Evolutionary conservation across 1,139 yeast species (phyloP), one percentile per base, ranked within the genome.

Genomic region (Blastobotrys illinoisensis): DNA sequence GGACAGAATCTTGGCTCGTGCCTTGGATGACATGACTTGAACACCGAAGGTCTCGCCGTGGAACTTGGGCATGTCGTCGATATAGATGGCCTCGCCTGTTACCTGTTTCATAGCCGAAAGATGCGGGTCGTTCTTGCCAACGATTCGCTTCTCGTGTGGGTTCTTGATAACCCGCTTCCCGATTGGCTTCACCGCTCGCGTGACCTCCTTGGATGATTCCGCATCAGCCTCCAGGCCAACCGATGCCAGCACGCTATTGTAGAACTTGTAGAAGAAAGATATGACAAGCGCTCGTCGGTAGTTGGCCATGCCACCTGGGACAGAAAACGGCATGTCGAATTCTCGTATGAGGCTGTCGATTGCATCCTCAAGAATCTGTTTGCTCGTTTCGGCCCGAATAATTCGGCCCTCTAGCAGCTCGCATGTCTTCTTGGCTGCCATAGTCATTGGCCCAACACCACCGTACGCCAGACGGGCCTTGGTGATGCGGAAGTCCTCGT

Each of bases 251-350:
- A 70, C 63, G 46, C 67, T 61, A 48, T 73, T 71, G 63, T 65
- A 70, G 56, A 76, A 76, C 59, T 72, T 73, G 67, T 71, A 76
- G 59, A 75, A 76, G 61, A 76, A 76, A 11, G 79, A 74, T 48
- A 75, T 57, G 13, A 76, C 71, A 52, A 76, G 64, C 6, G 79
- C 69, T 47, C 74, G 64, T 50, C 79, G 65, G 58, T 69, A 76
- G 3, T 73, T 64, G 0, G 79, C 77, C 79, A 75, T 75, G 11
- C 79, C 79, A 52, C 79, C 79, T 3, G 79, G 79, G 24, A 76
- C 79, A 20, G 68, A 67, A 60, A 62, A 75, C 0, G 75, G 69
- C 52, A 76, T 64, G 24, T 71, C 65, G 56, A 68, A 74, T 56
- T 76, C 79, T 24, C 61, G 54, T 32, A 64, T 64, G 16, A 76